These are phyloP conservation scores for Acanthamoeba pearcei DNA, from an alignment of 208 protist genomes.

Conservation along the genomic window DNA sequence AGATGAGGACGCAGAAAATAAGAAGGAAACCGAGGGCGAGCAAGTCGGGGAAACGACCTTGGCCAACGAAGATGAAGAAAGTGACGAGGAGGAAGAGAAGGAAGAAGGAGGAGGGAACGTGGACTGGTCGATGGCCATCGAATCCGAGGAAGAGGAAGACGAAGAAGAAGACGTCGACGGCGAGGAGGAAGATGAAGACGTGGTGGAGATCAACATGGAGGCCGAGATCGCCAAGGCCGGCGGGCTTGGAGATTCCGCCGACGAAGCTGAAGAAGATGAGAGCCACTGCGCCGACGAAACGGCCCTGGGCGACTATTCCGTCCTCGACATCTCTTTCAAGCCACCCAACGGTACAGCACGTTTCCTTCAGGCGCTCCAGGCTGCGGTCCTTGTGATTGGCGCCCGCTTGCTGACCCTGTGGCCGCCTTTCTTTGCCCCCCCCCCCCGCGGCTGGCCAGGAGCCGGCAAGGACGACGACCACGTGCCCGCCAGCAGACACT, in stretches of 20 bases:
- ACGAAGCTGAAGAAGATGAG: background rate
- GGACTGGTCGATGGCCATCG: constrained; percentile 22
- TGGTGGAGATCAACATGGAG: constrained; percentile 21
- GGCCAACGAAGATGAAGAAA: background rate
- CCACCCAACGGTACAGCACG: background rate
- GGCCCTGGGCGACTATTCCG: constrained; percentile 16
- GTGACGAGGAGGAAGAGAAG: background rate
- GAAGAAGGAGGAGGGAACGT: background rate
- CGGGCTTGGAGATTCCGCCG: background rate
- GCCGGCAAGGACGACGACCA: background rate
- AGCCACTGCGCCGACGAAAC: background rate
- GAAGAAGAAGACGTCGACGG: background rate
- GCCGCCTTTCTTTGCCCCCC: background rate
- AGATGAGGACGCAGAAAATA: background rate
- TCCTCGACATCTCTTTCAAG: constrained; percentile 20
- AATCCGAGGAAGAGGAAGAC: constrained; percentile 6
- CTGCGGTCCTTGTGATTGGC: background rate
- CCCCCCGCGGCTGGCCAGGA: background rate
- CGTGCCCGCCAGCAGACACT: background rate
- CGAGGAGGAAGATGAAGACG: background rate
- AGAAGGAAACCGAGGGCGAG: background rate
- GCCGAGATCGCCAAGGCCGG: constrained; percentile 43
- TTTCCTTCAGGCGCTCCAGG: background rate
- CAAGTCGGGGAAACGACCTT: background rate
- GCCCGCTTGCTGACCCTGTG: background rate